Percentiles rank a stretch among this genome's conserved stretches.
Conservation (phyloP, 768 basidiomycete genomes). For the Mycena epipterygia region DNA sequence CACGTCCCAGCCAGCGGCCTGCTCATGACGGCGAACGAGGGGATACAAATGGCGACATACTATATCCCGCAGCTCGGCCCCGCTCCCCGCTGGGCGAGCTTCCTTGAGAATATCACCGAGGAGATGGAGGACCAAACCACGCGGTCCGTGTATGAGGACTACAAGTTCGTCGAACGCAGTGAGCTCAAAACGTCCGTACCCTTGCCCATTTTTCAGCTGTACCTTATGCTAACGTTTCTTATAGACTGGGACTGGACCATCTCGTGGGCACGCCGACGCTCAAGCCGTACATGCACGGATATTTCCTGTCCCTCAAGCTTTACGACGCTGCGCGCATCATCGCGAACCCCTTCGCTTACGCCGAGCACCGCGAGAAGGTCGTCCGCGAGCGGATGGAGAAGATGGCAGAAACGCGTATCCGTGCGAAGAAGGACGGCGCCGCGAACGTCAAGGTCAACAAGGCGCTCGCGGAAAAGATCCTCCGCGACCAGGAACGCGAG, state of each 20-base stretch:
- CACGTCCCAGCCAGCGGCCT: slow-evolving; percentile 92
- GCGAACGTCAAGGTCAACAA: slow-evolving; percentile 79
- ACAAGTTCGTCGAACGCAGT: slow-evolving; percentile 92
- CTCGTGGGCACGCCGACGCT: slow-evolving; percentile 95
- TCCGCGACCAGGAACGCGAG: slow-evolving; percentile 73
- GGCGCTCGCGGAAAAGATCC: slow-evolving; percentile 88
- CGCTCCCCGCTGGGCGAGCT: slow-evolving; percentile 96
- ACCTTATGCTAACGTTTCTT: slow-evolving; percentile 12
- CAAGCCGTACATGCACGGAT: slow-evolving; percentile 99
- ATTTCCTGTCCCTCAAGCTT: slow-evolving; percentile 95
- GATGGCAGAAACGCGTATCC: slow-evolving; percentile 93
- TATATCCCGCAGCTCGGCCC: slow-evolving; percentile 97
- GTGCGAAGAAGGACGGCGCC: slow-evolving; percentile 74
- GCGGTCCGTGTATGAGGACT: slow-evolving; percentile 92
- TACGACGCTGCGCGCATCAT: slow-evolving; percentile 97
- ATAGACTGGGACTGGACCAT: slow-evolving; percentile 92
- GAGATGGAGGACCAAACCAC: slow-evolving; percentile 94
- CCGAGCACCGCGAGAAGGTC: slow-evolving; percentile 92
- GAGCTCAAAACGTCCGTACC: slow-evolving; percentile 85
- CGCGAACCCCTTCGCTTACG: slow-evolving; percentile 96
- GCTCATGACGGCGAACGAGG: slow-evolving; percentile 93
- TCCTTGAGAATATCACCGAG: slow-evolving; percentile 98
- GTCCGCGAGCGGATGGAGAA: slow-evolving; percentile 93
- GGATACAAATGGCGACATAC: slow-evolving; percentile 95
- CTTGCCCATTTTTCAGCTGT: not conserved